Percentiles rank a stretch among this genome's conserved stretches.
Conservation (phyloP, 2,329 filamentous ascomycete species). For the Leptosphaerulina australis region DNA sequence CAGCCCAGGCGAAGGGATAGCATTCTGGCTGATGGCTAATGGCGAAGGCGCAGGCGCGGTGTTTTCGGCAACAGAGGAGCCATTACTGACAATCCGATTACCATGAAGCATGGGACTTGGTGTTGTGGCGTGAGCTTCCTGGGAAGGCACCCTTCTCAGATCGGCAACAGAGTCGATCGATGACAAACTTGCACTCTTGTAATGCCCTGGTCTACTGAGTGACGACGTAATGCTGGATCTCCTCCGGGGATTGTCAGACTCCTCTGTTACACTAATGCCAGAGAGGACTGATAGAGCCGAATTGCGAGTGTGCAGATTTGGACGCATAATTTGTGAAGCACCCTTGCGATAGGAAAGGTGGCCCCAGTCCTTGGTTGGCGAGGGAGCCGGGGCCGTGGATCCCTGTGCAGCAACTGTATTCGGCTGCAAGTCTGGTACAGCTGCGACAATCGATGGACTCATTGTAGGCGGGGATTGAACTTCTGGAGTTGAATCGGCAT, state of each 20-base stretch:
- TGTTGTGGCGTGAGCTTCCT: slow-evolving; percentile 29
- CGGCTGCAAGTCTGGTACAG: slow-evolving; percentile 35
- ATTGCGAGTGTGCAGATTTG: slow-evolving; percentile 39
- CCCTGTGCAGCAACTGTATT: slow-evolving; percentile 19
- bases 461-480: slow-evolving; percentile 44
- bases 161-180: slow-evolving; percentile 53
- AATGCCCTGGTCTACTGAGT: slow-evolving; percentile 39
- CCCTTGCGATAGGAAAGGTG: slow-evolving; percentile 58
- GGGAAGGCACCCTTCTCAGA: slow-evolving; percentile 35
- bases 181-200: slow-evolving; percentile 52
- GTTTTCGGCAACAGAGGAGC: slow-evolving; percentile 34
- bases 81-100: slow-evolving; percentile 36
- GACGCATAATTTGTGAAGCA: slow-evolving; percentile 55
- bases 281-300: slow-evolving; percentile 44
- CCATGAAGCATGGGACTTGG: slow-evolving; percentile 46
- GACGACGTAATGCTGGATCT: slow-evolving; percentile 44
- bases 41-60: slow-evolving; percentile 35
- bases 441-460: slow-evolving; percentile 38
- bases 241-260: slow-evolving; percentile 33
- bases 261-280: slow-evolving; percentile 32
- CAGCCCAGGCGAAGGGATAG: slow-evolving; percentile 34
- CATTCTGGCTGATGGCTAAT: slow-evolving; percentile 29
- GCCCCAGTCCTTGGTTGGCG: slow-evolving; percentile 55
- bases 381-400: slow-evolving; percentile 47
- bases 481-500: slow-evolving; percentile 64